Evolutionary conservation across 1,284 basidiomycete genomes (phyloP), one percentile per base, ranked within the genome.

Genomic region (Cystobasidium pallidum): DNA sequence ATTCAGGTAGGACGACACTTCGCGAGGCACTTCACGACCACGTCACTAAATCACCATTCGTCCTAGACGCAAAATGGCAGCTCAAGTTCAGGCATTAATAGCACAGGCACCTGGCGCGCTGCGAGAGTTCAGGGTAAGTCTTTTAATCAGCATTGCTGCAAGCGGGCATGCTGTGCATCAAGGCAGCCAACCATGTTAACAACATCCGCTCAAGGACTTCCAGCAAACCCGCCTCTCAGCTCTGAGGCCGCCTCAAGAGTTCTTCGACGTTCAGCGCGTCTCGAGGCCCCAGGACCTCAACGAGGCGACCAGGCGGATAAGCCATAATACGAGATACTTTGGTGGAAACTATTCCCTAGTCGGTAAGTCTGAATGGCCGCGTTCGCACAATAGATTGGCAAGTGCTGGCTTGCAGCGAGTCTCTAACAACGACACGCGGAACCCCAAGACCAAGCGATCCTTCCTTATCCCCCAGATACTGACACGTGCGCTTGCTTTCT

Each of bases 291-390:
- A 78, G 34, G 80, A 81, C 66, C 77, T 80, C 62, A 82, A 82
- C 75, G 81, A 81, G 65, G 81, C 81, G 1, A 80, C 81, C 1
- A 59, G 73, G 39, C 77, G 81, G 19, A 81, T 82, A 77, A 80
- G 80, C 26, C 81, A 82, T 76, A 82, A 82, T 75, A 82, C 81
- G 26, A 77, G 81, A 13, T 79, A 82, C 75, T 82, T 82, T 66
- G 71, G 73, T 19, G 76, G 76, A 55, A 82, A 82, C 75, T 82
- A 82, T 71, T 77, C 78, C 17, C 75, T 81, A 51, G 72, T 82
- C 45, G 68, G 68, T 71, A 49, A n/a, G 68, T 63, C 19, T 43
- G 21, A n/a, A 10, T 26, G 36, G 6, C 17, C 43, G 6, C 2
- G 41, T 8, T 3, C 4, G 15, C n/a, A n/a, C 21, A 15, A 54